Evolutionary conservation across 2,329 filamentous ascomycete genomes (phyloP).

Genomic region (Colletotrichum falcatum): DNA sequence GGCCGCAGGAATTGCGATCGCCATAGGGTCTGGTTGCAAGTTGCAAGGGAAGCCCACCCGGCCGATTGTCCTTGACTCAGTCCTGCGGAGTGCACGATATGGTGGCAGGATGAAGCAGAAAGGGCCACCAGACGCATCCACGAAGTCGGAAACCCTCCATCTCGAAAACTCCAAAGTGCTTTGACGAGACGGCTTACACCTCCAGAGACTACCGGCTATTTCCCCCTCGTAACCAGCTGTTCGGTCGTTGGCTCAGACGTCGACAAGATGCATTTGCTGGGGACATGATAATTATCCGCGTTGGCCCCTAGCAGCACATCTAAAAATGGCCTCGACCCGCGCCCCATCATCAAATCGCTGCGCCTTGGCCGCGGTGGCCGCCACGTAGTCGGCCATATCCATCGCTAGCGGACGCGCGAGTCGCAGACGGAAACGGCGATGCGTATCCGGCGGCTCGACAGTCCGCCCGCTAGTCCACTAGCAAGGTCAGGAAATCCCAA

Average conservation of each 20-base stretch:
- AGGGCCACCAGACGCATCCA: too few species aligned
- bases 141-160: too few species aligned
- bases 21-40: background rate
- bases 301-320: background rate
- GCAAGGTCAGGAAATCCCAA: background rate
- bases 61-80: background rate
- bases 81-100: background rate
- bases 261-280: too few species aligned
- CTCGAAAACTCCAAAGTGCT: background rate
- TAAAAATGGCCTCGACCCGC: background rate
- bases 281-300: too few species aligned
- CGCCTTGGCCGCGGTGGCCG: background rate
- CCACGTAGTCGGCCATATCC: background rate
- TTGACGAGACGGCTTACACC: background rate
- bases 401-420: background rate
- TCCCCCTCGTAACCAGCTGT: background rate
- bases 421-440: background rate
- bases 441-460: conserved; percentile 1
- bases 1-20: background rate
- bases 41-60: background rate
- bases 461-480: background rate
- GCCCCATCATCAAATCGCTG: background rate
- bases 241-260: background rate
- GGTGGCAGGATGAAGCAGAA: background rate
- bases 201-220: background rate